Evolutionary conservation across 371 early-diverging fungal species (phyloP), one percentile per base, ranked within the genome.

Genomic region (Mortierella sp.): DNA sequence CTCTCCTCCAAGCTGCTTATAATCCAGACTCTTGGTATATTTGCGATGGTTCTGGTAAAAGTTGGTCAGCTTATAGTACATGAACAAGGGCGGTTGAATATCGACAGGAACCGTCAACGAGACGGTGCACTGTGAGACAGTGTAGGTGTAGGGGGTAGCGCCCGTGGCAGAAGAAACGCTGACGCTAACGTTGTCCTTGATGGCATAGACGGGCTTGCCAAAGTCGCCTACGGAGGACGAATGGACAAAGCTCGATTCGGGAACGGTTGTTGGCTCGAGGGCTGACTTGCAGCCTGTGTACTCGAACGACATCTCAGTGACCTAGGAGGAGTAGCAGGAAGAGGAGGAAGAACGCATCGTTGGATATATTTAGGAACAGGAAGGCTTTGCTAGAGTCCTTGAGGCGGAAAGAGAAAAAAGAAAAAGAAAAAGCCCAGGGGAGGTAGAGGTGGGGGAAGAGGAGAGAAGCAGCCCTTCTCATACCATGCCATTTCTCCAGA

Each of bases 11-110:
- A 99, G 85, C 84, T 99, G 99, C 28, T 87, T 83, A 62, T 89
- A 80, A 74, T 94, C 93, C 76, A 91, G 94, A 72, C 93, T 95
- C 82, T 96, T 97, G 50, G 97, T 94, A 74, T 99, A 99, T 68
- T 90, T 90, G 45, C 99, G 90, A 72, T 99, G 96, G 82, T 98
- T 99, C 84, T 99, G 99, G 84, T 95, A 99, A 82, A 99, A 99
- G 82, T 97, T 95, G 45, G 98, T 95, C 67, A 99, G 82, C 44
- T 95, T 88, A 83, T 98, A 98, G 82, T 98, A 98, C 75, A 99
- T 75, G 76, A 91, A 96, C 46, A 99, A 90, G 1, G 96, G 95
- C 0, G 90, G 86, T 19, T 81, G 75, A 81, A 98, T 81, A 57
- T 88, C 84, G 45, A 72, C 74, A 1, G 90, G 91, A 57, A 98